Percentiles rank a stretch among this genome's conserved stretches.
These are phyloP conservation scores for Sonneratia alba DNA, from an alignment of 345 rosid genomes.

Conservation along the genomic window DNA sequence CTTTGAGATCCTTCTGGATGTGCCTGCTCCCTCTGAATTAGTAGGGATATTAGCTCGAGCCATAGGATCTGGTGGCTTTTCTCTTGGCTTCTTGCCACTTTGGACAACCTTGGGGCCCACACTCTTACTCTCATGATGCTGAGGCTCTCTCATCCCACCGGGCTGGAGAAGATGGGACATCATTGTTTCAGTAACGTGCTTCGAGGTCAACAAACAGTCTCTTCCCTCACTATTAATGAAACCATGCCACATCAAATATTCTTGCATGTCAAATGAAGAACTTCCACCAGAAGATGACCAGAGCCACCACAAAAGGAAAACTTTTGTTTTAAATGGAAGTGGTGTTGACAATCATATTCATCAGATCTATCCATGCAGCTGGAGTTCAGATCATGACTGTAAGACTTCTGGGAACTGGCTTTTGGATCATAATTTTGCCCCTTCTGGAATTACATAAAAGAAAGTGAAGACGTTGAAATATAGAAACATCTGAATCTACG, in stretches of 20 bases:
- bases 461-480: constrained; percentile 6
- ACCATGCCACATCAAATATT: constrained; percentile 34
- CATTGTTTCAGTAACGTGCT: constrained; percentile 34
- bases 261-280: constrained; percentile 25
- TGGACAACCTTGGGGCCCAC: constrained; percentile 21
- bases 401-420: constrained; percentile 32
- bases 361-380: constrained; percentile 30
- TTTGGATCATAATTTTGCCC: constrained; percentile 31
- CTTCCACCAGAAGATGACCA: constrained; percentile 26
- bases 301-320: constrained; percentile 26
- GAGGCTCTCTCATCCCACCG: constrained; percentile 19
- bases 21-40: constrained; percentile 34
- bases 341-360: constrained; percentile 28
- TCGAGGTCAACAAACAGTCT: constrained; percentile 29
- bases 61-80: constrained; percentile 32
- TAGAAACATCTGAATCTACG: not conserved
- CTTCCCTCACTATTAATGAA: constrained; percentile 24
- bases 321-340: constrained; percentile 29
- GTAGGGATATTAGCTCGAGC: constrained; percentile 30
- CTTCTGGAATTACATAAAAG: constrained; percentile 28
- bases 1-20: constrained; percentile 31
- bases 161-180: constrained; percentile 26
- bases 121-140: constrained; percentile 24
- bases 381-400: constrained; percentile 28
- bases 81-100: constrained; percentile 24